phyloP scores from a whole-genome alignment of 495 filamentous ascomycete genomes.

The Coniosporium apollinis region DNA sequence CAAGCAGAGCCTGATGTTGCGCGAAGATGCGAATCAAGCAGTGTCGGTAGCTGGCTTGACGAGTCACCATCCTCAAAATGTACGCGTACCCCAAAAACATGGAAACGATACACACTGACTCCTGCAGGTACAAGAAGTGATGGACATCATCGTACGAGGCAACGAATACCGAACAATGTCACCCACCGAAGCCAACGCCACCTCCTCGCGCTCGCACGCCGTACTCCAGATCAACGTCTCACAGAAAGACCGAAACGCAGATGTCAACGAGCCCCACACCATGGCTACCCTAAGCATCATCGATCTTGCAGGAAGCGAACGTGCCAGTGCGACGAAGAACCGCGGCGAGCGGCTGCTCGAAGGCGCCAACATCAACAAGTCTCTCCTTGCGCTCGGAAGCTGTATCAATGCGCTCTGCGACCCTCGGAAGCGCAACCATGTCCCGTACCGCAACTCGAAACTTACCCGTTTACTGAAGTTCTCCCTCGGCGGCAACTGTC shows the following conservation, averaged over 20 bases:
- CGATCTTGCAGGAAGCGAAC: slow-evolving; percentile 89
- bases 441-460: slow-evolving; percentile 96
- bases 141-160: slow-evolving; percentile 96
- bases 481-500: slow-evolving; percentile 92
- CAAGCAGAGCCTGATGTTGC: slow-evolving; percentile 79
- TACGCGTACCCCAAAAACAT: slow-evolving; percentile 17
- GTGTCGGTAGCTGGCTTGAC: slow-evolving; percentile 87
- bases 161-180: slow-evolving; percentile 94
- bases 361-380: slow-evolving; percentile 99
- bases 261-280: slow-evolving; percentile 85
- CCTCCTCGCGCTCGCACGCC: slow-evolving; percentile 94
- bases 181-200: slow-evolving; percentile 93
- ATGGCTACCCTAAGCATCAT: slow-evolving; percentile 98
- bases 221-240: slow-evolving; percentile 95
- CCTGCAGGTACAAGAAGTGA: slow-evolving; percentile 54
- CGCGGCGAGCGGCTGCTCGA: slow-evolving; percentile 80
- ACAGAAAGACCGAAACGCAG: slow-evolving; percentile 84
- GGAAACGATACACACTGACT: not conserved
- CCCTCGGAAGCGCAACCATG: slow-evolving; percentile 76
- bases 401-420: slow-evolving; percentile 99
- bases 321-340: slow-evolving; percentile 94
- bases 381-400: slow-evolving; percentile 81
- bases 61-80: slow-evolving; percentile 74
- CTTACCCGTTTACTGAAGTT: slow-evolving; percentile 94
- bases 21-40: slow-evolving; percentile 84